Evolutionary conservation across 2,329 filamentous ascomycete species (phyloP), one percentile per base, ranked within the genome.

Genomic region (Aspergillus amoenus): DNA sequence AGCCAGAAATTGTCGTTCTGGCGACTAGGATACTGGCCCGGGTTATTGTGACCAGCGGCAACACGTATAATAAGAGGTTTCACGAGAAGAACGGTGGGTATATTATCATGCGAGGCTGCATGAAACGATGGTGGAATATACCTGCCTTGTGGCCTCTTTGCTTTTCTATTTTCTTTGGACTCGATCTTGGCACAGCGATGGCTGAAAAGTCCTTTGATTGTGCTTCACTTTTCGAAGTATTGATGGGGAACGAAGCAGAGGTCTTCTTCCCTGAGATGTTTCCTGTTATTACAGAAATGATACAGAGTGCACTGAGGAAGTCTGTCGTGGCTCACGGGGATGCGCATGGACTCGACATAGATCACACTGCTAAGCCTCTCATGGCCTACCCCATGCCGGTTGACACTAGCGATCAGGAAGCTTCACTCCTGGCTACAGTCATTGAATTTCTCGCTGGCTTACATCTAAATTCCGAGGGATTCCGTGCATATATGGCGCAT

Each of bases 91-190:
- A 89, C 11, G 91, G 91, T 30, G 95, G 95, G 2, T 97, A 97
- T 70, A 82, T 82, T 34, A 89, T 97, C 60, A 88, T 97, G 85
- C 89, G 89, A 39, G 84, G 89, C 66, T 85, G 91, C 32, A 76
- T 99, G 4, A 91, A 88, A 68, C 82, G 88, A 66, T 97, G 93
- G 86, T 99, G 94, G 93, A 88, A 90, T 67, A 83, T 92, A 15
- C 85, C 92, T 2, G 85, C 86, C 0, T 75, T 97, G 24, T 97
- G 94, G 94, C 87, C 88, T 0, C 88, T 94, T 43, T 92, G 90
- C 68, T 90, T 99, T 73, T 88, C 90, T 52, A 89, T 97, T 21
- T 75, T 99, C 2, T 96, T 99, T 68, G 92, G 90, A 1, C 82
- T 86, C 42, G 92, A 97, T 68, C 84, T 95, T 45, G 87, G 86